A percentile compares a stretch with the other conserved stretches of the same genome.
Conservation (phyloP, 305 asterid genomes). For the Rubia tinctorum region DNA sequence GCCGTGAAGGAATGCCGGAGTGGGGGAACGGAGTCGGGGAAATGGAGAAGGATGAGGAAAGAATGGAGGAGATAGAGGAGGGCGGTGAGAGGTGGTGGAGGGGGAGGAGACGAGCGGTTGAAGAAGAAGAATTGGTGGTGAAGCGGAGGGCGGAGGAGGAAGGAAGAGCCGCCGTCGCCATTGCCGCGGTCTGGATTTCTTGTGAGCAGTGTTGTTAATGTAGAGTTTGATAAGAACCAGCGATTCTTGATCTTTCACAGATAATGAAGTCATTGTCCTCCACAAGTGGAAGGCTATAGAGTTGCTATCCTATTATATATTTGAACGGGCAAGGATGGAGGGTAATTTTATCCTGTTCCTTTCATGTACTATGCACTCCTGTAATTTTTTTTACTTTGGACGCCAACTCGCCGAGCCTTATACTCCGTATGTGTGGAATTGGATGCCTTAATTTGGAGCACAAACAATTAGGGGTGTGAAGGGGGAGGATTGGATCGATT, state of each 20-base stretch:
- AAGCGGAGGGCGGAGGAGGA: slow-evolving; percentile 48
- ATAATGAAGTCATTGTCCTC: slow-evolving; percentile 2
- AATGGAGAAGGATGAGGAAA: slow-evolving; percentile 33
- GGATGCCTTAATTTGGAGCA: too few species aligned
- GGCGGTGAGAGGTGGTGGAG: slow-evolving; percentile 37
- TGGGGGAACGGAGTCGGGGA: slow-evolving; percentile 42
- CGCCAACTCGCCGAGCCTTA: too few species aligned
- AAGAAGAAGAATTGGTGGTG: slow-evolving; percentile 36
- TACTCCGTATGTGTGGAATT: too few species aligned
- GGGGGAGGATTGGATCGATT: too few species aligned
- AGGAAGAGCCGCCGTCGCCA: slow-evolving; percentile 79
- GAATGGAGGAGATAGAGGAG: slow-evolving; percentile 46
- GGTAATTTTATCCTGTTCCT: too few species aligned
- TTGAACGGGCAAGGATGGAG: too few species aligned
- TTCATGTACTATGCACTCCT: too few species aligned
- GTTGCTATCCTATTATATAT: neutral
- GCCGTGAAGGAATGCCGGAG: slow-evolving; percentile 28
- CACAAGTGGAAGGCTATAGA: neutral
- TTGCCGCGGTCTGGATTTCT: slow-evolving; percentile 20
- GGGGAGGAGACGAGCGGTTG: slow-evolving; percentile 38
- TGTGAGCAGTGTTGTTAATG: slow-evolving; percentile 2
- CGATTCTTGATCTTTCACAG: slow-evolving; percentile 12
- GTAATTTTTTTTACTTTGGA: too few species aligned
- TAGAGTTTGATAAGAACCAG: slow-evolving; percentile 14
- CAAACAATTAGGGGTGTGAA: too few species aligned